Base-by-base conservation (phyloP, 352 stramenopile genomes). In the Saprolegnia diclina region DNA sequence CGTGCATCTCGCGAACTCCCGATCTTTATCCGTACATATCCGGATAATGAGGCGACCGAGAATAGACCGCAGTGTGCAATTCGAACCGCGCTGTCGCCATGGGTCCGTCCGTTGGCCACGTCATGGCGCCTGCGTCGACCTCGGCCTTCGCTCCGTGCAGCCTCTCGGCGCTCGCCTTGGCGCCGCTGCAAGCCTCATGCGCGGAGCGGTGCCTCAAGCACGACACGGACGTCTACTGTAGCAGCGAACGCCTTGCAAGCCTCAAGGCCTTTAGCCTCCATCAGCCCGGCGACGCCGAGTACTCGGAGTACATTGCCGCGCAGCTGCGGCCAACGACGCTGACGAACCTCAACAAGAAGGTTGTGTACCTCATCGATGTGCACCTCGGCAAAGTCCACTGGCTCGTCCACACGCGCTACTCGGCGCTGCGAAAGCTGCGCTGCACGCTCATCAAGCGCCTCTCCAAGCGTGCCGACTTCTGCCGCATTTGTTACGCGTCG, bases 261-360 rank as follows among this genome's bases (percentile, higher is more conserved):
- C 13, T n/a, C 42, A 48, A 48, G 42, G 42, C 42, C 18, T 48
- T 48, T n/a, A 48, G 42, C 42, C 13, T 48, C 13, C 42, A 48
- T 10, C 3, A 14, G 42, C 42, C 53, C 13, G 57, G 57, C 21
- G 80, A 91, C 63, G 82, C 84, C 24, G 84, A 92, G 71, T 92
- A 92, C 72, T 92, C 84, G 38, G 84, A 92, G 64, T 90, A 92
- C 74, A 66, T 92, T 55, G 74, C 72, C 7, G 77, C 79, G 35
- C 48, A 79, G 4, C 63, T 77, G 5, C 83, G 89, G 64, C 52
- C 52, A 3, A 19, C 13, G 11, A 24, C 52, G 52, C 9, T 59
- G 19, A 59, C 75, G 14, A 74, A 88, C 50, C 65, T 77, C 9
- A 77, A 90, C 53, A 73, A 76, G 13, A 77, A 89, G 19, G 79